phyloP scores from a whole-genome alignment of 768 basidiomycete species.

The Lactifluus rugatus region DNA sequence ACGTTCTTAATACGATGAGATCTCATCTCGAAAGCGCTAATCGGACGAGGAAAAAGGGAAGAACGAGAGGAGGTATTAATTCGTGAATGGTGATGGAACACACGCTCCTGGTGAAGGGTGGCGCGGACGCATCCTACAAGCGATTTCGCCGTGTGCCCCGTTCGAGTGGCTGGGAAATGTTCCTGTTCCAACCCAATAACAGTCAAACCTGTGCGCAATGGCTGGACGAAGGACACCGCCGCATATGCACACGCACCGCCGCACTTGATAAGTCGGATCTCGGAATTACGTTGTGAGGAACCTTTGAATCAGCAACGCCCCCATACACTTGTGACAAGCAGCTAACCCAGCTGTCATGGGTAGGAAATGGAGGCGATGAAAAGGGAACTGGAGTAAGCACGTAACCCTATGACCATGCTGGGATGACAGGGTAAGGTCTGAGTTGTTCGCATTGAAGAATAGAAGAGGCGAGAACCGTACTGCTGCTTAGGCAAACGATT shows the following conservation, averaged over 20 bases:
- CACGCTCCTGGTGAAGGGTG: background rate
- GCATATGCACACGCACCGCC: background rate
- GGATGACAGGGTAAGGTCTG: background rate
- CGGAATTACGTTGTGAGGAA: background rate
- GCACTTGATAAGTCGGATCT: background rate
- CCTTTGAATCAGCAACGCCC: background rate
- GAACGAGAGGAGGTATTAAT: background rate
- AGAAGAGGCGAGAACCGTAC: no score
- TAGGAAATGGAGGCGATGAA: background rate
- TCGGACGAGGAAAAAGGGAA: background rate
- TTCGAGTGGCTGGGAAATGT: background rate
- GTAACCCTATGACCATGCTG: background rate
- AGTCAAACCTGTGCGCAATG: background rate
- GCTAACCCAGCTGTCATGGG: background rate
- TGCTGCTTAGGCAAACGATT: no score
- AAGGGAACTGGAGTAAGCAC: background rate
- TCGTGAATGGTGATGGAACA: background rate
- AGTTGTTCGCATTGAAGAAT: background rate
- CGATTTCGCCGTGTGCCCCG: background rate
- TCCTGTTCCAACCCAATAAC: background rate
- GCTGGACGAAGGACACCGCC: background rate
- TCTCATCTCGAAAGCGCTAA: slow-evolving; percentile 3
- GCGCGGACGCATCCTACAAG: background rate
- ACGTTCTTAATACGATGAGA: slow-evolving; percentile 3
- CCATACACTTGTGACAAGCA: background rate